A percentile compares a stretch with the other conserved stretches of the same genome.
Conservation (phyloP, 306 rosid species). For the Begonia peltatifolia region DNA sequence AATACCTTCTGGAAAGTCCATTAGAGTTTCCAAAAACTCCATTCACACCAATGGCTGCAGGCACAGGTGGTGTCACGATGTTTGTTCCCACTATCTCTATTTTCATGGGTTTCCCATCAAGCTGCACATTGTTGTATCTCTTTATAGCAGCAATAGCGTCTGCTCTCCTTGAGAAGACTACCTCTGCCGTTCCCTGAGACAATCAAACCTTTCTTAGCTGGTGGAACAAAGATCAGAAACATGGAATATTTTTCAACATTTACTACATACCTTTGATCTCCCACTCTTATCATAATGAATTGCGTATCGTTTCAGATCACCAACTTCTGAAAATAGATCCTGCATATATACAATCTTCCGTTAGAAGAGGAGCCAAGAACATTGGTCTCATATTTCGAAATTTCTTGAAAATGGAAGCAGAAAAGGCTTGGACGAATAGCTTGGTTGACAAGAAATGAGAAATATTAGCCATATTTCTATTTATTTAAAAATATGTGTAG, state of each 20-base stretch:
- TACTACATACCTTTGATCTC: constrained; percentile 76
- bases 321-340: constrained; percentile 93
- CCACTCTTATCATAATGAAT: constrained; percentile 89
- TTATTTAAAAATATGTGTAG: too few species aligned
- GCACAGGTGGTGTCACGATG: constrained; percentile 37
- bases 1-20: constrained; percentile 28
- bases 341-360: constrained; percentile 14
- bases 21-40: constrained; percentile 36
- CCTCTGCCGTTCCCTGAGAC: constrained; percentile 87
- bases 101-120: constrained; percentile 93
- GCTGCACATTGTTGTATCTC: constrained; percentile 86
- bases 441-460: too few species aligned
- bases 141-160: constrained; percentile 90
- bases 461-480: too few species aligned
- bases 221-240: constrained; percentile 17
- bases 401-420: too few species aligned
- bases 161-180: constrained; percentile 57
- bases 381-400: too few species aligned
- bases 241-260: constrained; percentile 14
- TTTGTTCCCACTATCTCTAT: constrained; percentile 87
- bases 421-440: too few species aligned
- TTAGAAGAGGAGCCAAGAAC: not conserved
- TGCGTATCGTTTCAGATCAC: constrained; percentile 63
- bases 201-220: constrained; percentile 18
- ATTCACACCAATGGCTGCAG: constrained; percentile 19